Evolutionary conservation across 2,329 filamentous ascomycete genomes (phyloP).

Genomic region (Aspergillus fischeri): DNA sequence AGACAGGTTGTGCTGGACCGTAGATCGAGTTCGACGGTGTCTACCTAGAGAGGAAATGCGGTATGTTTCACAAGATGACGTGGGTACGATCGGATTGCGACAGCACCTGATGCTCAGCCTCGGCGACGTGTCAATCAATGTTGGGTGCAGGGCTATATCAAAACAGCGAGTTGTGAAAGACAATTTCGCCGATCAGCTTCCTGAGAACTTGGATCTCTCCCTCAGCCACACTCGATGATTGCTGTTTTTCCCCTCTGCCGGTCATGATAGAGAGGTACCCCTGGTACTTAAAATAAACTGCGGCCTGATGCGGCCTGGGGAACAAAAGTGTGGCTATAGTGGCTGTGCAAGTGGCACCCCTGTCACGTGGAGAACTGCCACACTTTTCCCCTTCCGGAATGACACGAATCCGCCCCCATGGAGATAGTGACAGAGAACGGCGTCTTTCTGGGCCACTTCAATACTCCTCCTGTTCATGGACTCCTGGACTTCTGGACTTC

Average conservation of each 20-base stretch:
- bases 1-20: background rate
- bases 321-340: conserved; percentile 11
- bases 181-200: background rate
- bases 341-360: conserved; percentile 11
- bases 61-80: background rate
- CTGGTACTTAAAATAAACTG: background rate
- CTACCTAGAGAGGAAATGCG: background rate
- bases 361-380: conserved; percentile 18
- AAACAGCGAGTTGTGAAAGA: background rate
- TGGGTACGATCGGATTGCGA: background rate
- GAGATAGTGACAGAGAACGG: conserved; percentile 1
- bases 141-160: background rate
- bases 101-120: background rate
- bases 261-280: background rate
- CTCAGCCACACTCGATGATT: background rate
- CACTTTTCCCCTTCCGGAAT: conserved; percentile 15
- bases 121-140: background rate
- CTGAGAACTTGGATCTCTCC: background rate
- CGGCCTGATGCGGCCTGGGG: conserved; percentile 5
- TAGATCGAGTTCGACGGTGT: background rate
- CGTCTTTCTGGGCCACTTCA: conserved; percentile 7
- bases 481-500: background rate
- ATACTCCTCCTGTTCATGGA: background rate
- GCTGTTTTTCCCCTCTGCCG: background rate
- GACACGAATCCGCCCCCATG: conserved; percentile 6